Evolutionary conservation across 176 grass and related monocot genomes (phyloP), one percentile per base, ranked within the genome.

Genomic region (Avena insularis): DNA sequence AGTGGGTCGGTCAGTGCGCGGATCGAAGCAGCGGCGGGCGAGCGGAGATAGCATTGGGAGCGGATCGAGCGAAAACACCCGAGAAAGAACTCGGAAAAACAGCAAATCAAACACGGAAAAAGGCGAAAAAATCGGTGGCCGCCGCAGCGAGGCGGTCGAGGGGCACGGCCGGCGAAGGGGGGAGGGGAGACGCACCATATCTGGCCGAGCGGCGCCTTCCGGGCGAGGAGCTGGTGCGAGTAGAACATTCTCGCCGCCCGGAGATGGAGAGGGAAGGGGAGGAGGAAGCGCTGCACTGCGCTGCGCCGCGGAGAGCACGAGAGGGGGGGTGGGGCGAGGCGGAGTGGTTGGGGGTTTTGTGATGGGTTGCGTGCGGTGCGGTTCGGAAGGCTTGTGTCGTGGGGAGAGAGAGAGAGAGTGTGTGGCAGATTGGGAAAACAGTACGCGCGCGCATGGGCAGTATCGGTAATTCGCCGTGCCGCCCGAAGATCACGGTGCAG

Each of bases 171-270:
- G 80, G 29, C 2, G 69, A 59, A 15, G 15, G 58, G 12, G 4
- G 72, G 33, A 12, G 25, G 6, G 0, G 2, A 68, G 50, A 48
- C 67, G 31, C 61, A 95, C 96, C 96, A 98, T 89, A 98, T 98
- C 88, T 98, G 96, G 45, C 96, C 93, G 63, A 98, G 90, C 66
- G 96, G 92, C 72, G 82, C 87, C 88, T 98, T 98, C 82, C 89
- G 88, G 47, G 96, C 96, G 11, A 98, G 92, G 40, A 96, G 88
- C 87, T 96, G 96, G 65, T 96, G 96, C 72, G 96, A 96, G 82
- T 96, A 98, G 84, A 98, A 98, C 96, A 98, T 98, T 40, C 48
- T 48, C 71, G 21, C 31, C 33, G 1, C 40, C 40, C 40, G 40
- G 40, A 43, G 40, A 43, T 43, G 12, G 19, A 69, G 55, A 1